Conservation (phyloP, 306 rosid genomes). For the Biancaea sappan region DNA sequence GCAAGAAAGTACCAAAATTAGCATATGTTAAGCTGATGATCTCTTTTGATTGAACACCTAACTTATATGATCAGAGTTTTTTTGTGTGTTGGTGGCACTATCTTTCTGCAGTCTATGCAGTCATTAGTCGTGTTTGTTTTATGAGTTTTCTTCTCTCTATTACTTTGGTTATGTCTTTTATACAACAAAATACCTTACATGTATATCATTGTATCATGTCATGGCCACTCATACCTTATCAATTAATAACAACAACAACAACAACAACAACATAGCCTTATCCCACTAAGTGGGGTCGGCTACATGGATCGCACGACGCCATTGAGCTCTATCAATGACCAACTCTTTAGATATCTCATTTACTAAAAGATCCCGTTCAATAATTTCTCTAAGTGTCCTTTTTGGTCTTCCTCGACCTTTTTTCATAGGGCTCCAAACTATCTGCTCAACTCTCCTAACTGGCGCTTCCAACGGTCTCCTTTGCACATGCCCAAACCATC, state of each 20-base stretch:
- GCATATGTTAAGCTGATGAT: background rate
- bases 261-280: too few species aligned
- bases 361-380: too few species aligned
- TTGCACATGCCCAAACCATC: too few species aligned
- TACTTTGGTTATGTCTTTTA: background rate
- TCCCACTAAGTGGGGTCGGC: too few species aligned
- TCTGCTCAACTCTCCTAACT: too few species aligned
- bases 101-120: background rate
- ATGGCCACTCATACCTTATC: slow-evolving; percentile 9
- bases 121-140: background rate
- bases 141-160: background rate
- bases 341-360: too few species aligned
- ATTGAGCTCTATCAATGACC: too few species aligned
- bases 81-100: background rate
- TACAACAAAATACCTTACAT: background rate
- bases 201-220: slow-evolving; percentile 7
- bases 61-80: background rate
- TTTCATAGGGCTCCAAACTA: too few species aligned
- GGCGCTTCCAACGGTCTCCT: too few species aligned
- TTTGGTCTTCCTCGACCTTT: too few species aligned
- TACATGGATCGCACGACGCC: too few species aligned
- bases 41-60: background rate
- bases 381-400: too few species aligned
- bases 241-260: slow-evolving; percentile 6
- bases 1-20: background rate